Percentiles rank a stretch among this genome's conserved stretches.
These are phyloP conservation scores for Circinella umbellata DNA, from an alignment of 371 early-diverging fungal species.

Conservation along the genomic window DNA sequence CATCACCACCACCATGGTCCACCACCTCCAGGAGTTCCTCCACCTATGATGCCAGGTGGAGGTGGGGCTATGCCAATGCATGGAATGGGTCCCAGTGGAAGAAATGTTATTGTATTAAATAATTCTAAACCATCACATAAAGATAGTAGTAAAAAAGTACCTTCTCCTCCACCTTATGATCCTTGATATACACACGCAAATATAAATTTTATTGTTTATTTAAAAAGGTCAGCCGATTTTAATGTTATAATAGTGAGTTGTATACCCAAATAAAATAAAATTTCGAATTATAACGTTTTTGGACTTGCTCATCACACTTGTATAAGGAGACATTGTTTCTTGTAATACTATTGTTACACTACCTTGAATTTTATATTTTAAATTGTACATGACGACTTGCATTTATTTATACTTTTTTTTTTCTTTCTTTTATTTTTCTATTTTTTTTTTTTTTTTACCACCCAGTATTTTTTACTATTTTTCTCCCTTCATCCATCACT, in stretches of 20 bases:
- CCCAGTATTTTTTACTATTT: too few relatives aligned
- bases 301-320: too few relatives aligned
- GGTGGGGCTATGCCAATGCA: slow-evolving; percentile 3
- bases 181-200: not conserved
- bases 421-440: not conserved
- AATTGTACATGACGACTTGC: not conserved
- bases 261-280: not conserved
- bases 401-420: not conserved
- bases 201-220: not conserved
- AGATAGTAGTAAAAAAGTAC: slow-evolving; percentile 6
- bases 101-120: slow-evolving; percentile 32
- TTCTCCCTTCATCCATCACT: too few relatives aligned
- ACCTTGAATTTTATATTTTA: too few relatives aligned
- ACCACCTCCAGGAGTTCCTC: not conserved
- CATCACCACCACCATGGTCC: not conserved
- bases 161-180: not conserved
- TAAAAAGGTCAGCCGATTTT: slow-evolving; percentile 1
- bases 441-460: too few relatives aligned
- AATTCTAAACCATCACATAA: slow-evolving; percentile 25
- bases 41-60: not conserved
- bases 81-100: not conserved
- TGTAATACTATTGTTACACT: too few relatives aligned
- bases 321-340: not conserved
- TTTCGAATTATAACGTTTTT: not conserved
- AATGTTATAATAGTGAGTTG: not conserved